Percentiles rank a stretch among this genome's conserved stretches.
Evolutionary conservation across 2,329 filamentous ascomycete genomes (phyloP).

Genomic region (Thermothelomyces thermophilus): DNA sequence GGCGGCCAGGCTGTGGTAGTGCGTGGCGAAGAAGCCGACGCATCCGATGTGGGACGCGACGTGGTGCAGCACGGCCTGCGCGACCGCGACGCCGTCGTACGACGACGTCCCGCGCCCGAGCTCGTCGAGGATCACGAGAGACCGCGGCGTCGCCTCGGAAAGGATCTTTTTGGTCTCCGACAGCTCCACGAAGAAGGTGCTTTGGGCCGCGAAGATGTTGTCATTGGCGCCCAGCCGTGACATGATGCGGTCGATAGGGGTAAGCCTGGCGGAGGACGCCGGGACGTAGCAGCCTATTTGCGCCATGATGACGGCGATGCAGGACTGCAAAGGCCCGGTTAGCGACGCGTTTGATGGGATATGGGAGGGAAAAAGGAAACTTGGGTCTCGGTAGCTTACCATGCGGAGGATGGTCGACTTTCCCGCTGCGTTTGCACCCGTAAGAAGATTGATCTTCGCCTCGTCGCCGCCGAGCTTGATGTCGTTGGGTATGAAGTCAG

Average conservation of each 20-base stretch:
- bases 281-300: constrained; percentile 93
- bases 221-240: constrained; percentile 94
- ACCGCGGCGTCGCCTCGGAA: constrained; percentile 85
- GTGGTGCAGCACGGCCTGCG: constrained; percentile 94
- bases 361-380: background rate
- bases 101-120: constrained; percentile 90
- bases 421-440: constrained; percentile 92
- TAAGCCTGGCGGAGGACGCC: constrained; percentile 72
- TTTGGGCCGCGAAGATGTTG: constrained; percentile 97
- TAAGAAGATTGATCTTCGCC: constrained; percentile 83
- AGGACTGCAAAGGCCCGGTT: constrained; percentile 52
- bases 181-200: constrained; percentile 95
- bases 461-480: constrained; percentile 74
- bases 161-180: constrained; percentile 98
- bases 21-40: constrained; percentile 93
- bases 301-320: constrained; percentile 93
- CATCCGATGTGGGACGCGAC: constrained; percentile 89
- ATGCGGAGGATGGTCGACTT: constrained; percentile 95
- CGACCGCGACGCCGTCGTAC: constrained; percentile 94
- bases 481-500: constrained; percentile 95
- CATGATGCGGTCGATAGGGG: constrained; percentile 96
- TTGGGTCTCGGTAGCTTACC: no score
- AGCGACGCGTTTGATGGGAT: constrained; percentile 25
- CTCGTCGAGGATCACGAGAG: constrained; percentile 93
- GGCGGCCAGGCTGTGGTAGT: constrained; percentile 88